A percentile compares a stretch with the other conserved stretches of the same genome.
These are phyloP conservation scores for Aureobasidium sp. DNA, from an alignment of 2,329 filamentous ascomycete species.

Conservation along the genomic window DNA sequence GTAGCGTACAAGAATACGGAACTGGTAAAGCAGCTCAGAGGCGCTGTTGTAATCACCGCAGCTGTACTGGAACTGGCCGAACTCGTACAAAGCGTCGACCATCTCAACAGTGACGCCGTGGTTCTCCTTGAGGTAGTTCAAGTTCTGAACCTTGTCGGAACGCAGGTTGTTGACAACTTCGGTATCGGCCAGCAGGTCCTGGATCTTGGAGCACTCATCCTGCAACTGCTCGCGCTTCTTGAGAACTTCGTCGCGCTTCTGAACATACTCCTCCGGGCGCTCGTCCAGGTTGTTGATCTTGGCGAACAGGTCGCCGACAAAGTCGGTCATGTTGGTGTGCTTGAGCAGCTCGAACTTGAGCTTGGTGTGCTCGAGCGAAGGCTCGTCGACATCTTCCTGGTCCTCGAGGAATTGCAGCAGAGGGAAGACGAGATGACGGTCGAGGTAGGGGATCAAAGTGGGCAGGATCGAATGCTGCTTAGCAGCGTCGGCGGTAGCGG, in stretches of 20 bases:
- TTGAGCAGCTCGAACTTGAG: constrained; percentile 92
- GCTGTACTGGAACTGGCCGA: constrained; percentile 95
- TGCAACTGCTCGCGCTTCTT: constrained; percentile 74
- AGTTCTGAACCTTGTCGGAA: constrained; percentile 96
- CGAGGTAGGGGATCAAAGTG: constrained; percentile 84
- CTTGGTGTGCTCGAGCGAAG: constrained; percentile 61
- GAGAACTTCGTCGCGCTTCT: constrained; percentile 85
- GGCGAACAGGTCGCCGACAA: constrained; percentile 84
- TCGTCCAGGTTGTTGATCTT: constrained; percentile 76
- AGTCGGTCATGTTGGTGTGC: constrained; percentile 98
- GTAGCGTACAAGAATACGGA: constrained; percentile 66
- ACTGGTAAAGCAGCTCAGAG: constrained; percentile 90
- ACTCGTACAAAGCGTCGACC: constrained; percentile 93
- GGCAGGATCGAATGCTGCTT: constrained; percentile 75
- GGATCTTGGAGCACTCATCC: constrained; percentile 82
- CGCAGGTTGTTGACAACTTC: constrained; percentile 85
- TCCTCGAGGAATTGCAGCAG: constrained; percentile 85
- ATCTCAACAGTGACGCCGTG: constrained; percentile 92
- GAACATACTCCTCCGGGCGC: constrained; percentile 75
- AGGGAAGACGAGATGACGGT: constrained; percentile 93
- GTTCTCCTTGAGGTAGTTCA: constrained; percentile 95
- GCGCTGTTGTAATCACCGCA: constrained; percentile 89
- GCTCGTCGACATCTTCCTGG: constrained; percentile 68
- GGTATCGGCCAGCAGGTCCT: constrained; percentile 76
- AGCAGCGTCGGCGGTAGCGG: constrained; percentile 46